A percentile compares a stretch with the other conserved stretches of the same genome.
Evolutionary conservation across 2,329 filamentous ascomycete species (phyloP).

Genomic region (Hymenotorrendiella dingleyae): DNA sequence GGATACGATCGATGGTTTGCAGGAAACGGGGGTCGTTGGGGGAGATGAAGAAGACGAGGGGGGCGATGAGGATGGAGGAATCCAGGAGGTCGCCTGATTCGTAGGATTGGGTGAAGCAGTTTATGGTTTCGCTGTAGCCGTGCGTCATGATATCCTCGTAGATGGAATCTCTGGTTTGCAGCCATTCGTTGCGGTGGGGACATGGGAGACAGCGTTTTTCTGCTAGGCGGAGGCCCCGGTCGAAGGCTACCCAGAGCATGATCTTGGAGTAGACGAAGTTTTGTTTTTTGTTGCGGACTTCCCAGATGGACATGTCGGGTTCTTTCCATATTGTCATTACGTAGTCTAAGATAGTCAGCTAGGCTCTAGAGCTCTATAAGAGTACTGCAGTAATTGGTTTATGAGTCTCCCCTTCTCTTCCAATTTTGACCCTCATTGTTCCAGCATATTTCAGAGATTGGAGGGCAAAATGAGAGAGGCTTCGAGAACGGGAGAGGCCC

Average conservation of each 20-base stretch:
- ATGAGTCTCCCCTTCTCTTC: no score
- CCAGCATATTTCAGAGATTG: no score
- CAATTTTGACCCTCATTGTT: no score
- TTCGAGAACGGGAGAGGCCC: no score
- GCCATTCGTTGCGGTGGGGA: constrained; percentile 62
- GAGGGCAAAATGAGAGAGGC: no score
- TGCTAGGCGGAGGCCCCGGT: constrained; percentile 65
- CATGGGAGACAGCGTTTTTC: constrained; percentile 74
- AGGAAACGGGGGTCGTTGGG: constrained; percentile 72
- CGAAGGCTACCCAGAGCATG: constrained; percentile 78
- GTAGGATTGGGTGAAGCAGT: constrained; percentile 71
- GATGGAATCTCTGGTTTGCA: constrained; percentile 58
- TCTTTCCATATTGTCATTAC: constrained; percentile 61
- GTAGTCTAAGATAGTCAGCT: no score
- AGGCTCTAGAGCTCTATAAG: no score
- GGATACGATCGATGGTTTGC: constrained; percentile 65
- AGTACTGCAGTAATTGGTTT: no score
- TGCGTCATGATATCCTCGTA: constrained; percentile 71
- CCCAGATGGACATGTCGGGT: constrained; percentile 80
- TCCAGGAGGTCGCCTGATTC: constrained; percentile 65
- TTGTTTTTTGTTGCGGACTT: constrained; percentile 69
- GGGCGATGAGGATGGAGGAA: constrained; percentile 69
- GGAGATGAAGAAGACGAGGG: constrained; percentile 73
- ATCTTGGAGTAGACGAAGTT: constrained; percentile 78
- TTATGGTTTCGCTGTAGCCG: constrained; percentile 65